A percentile compares a stretch with the other conserved stretches of the same genome.
These are phyloP conservation scores for Alternaria dauci DNA, from an alignment of 2,329 filamentous ascomycete species.

Conservation along the genomic window DNA sequence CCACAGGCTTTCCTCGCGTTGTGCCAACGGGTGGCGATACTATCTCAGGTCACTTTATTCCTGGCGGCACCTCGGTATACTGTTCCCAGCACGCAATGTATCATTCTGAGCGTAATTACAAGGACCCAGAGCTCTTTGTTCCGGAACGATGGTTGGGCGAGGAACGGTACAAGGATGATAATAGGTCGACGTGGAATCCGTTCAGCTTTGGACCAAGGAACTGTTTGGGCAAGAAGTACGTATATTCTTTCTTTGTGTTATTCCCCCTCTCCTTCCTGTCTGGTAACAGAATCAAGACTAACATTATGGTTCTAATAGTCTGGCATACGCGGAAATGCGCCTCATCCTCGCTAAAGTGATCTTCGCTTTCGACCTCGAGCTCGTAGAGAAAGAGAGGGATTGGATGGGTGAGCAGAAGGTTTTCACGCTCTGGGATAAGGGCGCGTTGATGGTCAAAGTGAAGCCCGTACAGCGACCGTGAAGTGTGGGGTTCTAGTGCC, in stretches of 20 bases:
- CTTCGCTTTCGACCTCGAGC: slow-evolving; percentile 36
- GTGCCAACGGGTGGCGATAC: slow-evolving; percentile 34
- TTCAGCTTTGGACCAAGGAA: slow-evolving; percentile 42
- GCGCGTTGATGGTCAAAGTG: slow-evolving; percentile 36
- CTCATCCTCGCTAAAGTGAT: slow-evolving; percentile 38
- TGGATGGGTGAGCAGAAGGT: slow-evolving; percentile 50
- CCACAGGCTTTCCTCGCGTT: slow-evolving; percentile 41
- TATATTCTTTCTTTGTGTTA: neutral
- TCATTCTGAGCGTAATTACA: slow-evolving; percentile 40
- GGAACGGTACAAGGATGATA: slow-evolving; percentile 45
- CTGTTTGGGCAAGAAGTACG: slow-evolving; percentile 48
- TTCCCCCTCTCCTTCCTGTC: neutral
- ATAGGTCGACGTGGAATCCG: slow-evolving; percentile 38
- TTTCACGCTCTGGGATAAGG: slow-evolving; percentile 48
- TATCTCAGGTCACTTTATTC: slow-evolving; percentile 39
- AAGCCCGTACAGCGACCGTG: slow-evolving; percentile 23
- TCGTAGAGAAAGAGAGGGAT: slow-evolving; percentile 37
- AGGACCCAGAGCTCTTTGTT: slow-evolving; percentile 33
- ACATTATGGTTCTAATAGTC: slow-evolving; percentile 8
- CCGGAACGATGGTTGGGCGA: slow-evolving; percentile 52
- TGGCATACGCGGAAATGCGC: slow-evolving; percentile 41
- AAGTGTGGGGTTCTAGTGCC: neutral
- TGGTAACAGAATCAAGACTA: neutral
- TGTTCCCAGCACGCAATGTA: slow-evolving; percentile 44
- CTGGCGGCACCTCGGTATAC: slow-evolving; percentile 37